Conservation (phyloP, 345 rosid genomes). For the Camelina laxa region DNA sequence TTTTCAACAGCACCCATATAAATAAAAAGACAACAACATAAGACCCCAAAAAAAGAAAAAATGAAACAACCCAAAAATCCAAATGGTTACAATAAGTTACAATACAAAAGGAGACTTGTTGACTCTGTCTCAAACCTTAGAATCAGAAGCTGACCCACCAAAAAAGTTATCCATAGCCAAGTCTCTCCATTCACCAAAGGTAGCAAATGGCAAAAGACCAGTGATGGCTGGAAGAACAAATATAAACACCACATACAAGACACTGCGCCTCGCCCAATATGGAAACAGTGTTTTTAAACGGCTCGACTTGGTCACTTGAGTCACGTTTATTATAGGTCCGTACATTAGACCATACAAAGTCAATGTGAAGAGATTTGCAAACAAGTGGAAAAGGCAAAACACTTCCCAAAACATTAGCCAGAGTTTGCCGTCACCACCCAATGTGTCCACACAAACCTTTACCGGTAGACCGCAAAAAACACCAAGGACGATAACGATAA, state of each 20-base stretch:
- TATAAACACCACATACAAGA: slow-evolving; percentile 52
- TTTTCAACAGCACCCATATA: too few species aligned
- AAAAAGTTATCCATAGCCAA: slow-evolving; percentile 35
- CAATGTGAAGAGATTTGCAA: slow-evolving; percentile 54
- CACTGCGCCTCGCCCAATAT: slow-evolving; percentile 62
- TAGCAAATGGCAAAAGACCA: slow-evolving; percentile 79
- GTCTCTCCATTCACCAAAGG: slow-evolving; percentile 68
- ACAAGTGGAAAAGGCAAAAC: slow-evolving; percentile 69
- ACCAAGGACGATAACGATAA: slow-evolving; percentile 72
- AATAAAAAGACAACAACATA: too few species aligned
- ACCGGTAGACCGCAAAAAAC: slow-evolving; percentile 71
- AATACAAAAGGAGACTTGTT: slow-evolving; percentile 7
- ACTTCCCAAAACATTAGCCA: slow-evolving; percentile 84
- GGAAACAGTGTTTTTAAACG: slow-evolving; percentile 42
- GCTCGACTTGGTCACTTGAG: slow-evolving; percentile 34
- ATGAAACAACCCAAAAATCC: neutral
- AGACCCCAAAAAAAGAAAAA: neutral
- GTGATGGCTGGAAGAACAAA: slow-evolving; percentile 64
- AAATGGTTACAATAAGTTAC: slow-evolving; percentile 15
- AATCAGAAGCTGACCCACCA: neutral
- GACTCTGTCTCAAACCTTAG: slow-evolving; percentile 6
- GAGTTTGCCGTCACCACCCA: slow-evolving; percentile 74
- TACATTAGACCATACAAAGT: slow-evolving; percentile 54
- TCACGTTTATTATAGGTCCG: slow-evolving; percentile 54
- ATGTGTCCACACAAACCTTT: slow-evolving; percentile 78